Conservation (phyloP, 1,284 basidiomycete genomes). For the Microbotryum scabiosae region DNA sequence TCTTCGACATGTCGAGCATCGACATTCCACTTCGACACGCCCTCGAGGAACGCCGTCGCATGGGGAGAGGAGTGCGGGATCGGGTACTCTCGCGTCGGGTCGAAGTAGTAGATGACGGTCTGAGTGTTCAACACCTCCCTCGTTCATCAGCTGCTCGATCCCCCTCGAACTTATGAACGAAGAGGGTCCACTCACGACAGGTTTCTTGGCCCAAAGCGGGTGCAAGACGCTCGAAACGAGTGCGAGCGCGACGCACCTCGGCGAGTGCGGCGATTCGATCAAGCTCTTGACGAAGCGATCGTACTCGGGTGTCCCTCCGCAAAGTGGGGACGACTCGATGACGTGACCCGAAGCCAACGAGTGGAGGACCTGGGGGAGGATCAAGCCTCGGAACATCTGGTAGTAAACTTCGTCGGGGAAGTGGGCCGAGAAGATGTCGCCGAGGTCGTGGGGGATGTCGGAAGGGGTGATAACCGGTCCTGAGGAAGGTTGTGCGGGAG, state of each 20-base stretch:
- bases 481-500: constrained; percentile 43
- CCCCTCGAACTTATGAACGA: not conserved
- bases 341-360: constrained; percentile 76
- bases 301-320: constrained; percentile 90
- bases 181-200: constrained; percentile 44
- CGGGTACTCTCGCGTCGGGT: constrained; percentile 35
- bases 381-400: constrained; percentile 84
- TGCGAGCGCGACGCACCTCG: constrained; percentile 64
- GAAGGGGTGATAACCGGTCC: constrained; percentile 54
- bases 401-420: constrained; percentile 95
- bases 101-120: constrained; percentile 46
- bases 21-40: constrained; percentile 89
- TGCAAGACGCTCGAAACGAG: constrained; percentile 69
- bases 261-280: constrained; percentile 79
- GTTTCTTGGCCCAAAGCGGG: constrained; percentile 64
- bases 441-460: constrained; percentile 83
- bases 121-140: constrained; percentile 13
- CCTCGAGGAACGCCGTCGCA: constrained; percentile 77
- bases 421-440: constrained; percentile 90
- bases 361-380: constrained; percentile 77
- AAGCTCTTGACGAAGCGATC: constrained; percentile 88
- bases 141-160: not conserved
- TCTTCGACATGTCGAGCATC: constrained; percentile 79
- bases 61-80: constrained; percentile 66
- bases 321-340: constrained; percentile 81